Base-by-base conservation (phyloP, 1,284 basidiomycete genomes). In the Rhodotorula mucilaginosa region DNA sequence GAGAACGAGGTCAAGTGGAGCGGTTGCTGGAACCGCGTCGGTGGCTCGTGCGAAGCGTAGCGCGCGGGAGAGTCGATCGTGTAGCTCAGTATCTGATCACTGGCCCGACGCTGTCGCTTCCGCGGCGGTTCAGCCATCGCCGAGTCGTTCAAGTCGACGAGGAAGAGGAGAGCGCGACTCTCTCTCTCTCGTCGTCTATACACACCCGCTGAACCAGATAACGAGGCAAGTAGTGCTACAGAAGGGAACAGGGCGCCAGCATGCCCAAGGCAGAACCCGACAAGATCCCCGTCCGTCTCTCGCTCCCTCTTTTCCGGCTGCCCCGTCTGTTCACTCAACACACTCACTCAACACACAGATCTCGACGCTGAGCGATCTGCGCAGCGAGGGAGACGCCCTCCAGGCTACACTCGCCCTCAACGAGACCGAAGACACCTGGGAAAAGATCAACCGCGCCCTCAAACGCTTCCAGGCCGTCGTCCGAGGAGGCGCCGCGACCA, bases 361-460 rank as follows among this genome's bases (percentile, higher is more conserved):
- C 63, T 54, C 58, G 44, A 67, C 72, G 1, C 51, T 64, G 6
- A 19, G 52, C 44, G 66, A 75, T 61, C 76, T 87, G n/a, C 79
- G 78, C 71, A 67, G 79, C 29, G 82, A 86, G 74, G 77, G 87
- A 61, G 83, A 84, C n/a, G 58, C 77, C 29, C 77, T 86, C 44
- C 83, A 83, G 64, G 76, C 80, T 52, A 81, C 84, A 54, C 79
- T 92, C 21, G 79, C 82, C 59, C 81, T 87, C n/a, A 79, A 84
- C 47, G 91, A 93, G 81, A 88, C 89, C 2, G 92, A 93, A 79
- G 90, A 93, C 54, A 88, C 87, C 5, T 93, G 91, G 91, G 90
- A 92, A 67, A 83, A 82, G n/a, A 90, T 93, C 54, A 81, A 85
- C 12, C 83, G 85, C 58, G 84, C 84, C 10, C 79, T 93, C 54